Evolutionary conservation across 768 basidiomycete species (phyloP), one percentile per base, ranked within the genome.

Genomic region (Amyloporia xantha): DNA sequence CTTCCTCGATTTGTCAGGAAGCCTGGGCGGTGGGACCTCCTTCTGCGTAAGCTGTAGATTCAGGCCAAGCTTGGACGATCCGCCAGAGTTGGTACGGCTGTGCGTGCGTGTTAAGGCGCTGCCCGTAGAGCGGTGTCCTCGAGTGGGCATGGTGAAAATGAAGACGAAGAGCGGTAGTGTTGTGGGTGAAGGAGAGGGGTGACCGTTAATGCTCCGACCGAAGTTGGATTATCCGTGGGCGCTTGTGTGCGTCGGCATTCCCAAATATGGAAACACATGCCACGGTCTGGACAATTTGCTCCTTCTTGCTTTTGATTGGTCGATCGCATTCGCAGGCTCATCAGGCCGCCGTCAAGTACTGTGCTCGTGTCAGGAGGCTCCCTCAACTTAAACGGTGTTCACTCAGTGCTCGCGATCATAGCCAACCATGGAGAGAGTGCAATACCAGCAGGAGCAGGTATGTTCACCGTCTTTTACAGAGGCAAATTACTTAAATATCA

Each of bases 391-490:
- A n/a, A n/a, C n/a, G n/a, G n/a, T n/a, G n/a, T n/a, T n/a, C n/a
- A n/a, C n/a, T n/a, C n/a, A n/a, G n/a, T n/a, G n/a, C n/a, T n/a
- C n/a, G n/a, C n/a, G n/a, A n/a, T n/a, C n/a, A n/a, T n/a, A n/a
- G n/a, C n/a, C n/a, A 2, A 25, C 23, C 38, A 94, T 97, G 93
- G 93, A 97, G 76, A 79, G 90, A 55, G 92, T 95, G 0, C 87
- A 95, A 51, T 94, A 86, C 59, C 83, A 94, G 68, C 88, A 94
- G 66, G 92, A 95, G 82, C 85, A 89, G 82, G 84, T 77, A 48
- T 44, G 71, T n/a, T 48, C 46, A 41, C 5, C 5, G n/a, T 35
- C 27, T 19, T 11, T 13, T 47, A 1, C n/a, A 1, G 45, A 20
- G 47, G 30, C n/a, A n/a, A 12, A 15, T 35, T 15, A 27, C 12